Evolutionary conservation across 164 flowering plant genomes (phyloP).

Genomic region (Kingdonia uniflora): DNA sequence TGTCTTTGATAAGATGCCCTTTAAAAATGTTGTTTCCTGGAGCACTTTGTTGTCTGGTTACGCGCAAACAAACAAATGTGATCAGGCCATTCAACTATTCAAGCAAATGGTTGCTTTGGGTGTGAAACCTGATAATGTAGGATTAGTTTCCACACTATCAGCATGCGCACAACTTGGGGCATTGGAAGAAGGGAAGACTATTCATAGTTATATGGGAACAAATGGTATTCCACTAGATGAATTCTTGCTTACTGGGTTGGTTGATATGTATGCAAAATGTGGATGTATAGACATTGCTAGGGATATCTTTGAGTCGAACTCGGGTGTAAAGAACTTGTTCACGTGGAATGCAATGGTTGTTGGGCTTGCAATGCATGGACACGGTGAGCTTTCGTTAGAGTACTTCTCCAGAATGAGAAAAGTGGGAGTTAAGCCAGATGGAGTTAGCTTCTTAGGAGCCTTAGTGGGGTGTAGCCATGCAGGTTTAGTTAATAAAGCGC

Average conservation of each 20-base stretch:
- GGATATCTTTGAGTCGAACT: constrained; percentile 36
- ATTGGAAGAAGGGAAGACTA: constrained; percentile 34
- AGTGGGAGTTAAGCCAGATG: constrained; percentile 48
- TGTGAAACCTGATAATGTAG: constrained; percentile 36
- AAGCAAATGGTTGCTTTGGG: constrained; percentile 28
- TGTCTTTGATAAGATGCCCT: constrained; percentile 45
- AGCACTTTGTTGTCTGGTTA: constrained; percentile 60
- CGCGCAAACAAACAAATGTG: constrained; percentile 26
- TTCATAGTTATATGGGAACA: constrained; percentile 34
- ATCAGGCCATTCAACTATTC: constrained; percentile 40
- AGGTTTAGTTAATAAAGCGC: constrained; percentile 49
- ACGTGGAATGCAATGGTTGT: constrained; percentile 80
- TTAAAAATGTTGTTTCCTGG: constrained; percentile 52
- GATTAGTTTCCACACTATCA: constrained; percentile 43
- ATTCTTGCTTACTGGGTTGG: constrained; percentile 53
- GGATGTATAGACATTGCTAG: constrained; percentile 50
- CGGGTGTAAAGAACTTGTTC: constrained; percentile 24
- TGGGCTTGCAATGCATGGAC: constrained; percentile 71
- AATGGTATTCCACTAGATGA: constrained; percentile 24
- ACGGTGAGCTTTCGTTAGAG: constrained; percentile 25
- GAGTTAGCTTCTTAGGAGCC: constrained; percentile 52
- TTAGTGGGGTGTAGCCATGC: constrained; percentile 73
- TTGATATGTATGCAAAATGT: constrained; percentile 77
- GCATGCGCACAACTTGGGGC: constrained; percentile 67
- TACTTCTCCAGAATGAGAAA: constrained; percentile 43